Evolutionary conservation across 176 grass and related monocot species (phyloP), one percentile per base, ranked within the genome.

Genomic region (Aegilops tauschii): DNA sequence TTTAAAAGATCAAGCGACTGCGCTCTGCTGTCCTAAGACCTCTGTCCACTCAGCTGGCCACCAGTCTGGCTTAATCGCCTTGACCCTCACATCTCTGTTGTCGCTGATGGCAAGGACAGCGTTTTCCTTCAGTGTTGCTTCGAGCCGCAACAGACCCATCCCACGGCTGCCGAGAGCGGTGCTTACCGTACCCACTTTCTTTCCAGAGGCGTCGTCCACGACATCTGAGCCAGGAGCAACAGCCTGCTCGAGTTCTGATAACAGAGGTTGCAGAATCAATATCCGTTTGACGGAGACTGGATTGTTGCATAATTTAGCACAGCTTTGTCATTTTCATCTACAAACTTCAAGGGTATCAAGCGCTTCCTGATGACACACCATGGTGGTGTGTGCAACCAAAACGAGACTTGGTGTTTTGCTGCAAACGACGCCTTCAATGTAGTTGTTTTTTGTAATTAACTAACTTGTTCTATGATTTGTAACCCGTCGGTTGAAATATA

Each of bases 41-140:
- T 89, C 80, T 64, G 89, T 90, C 96, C 96, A 98, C 86, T 98
- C 96, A 78, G 66, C 42, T 3, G 92, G 96, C 96, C 96, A 98
- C 96, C 96, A 98, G 34, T 94, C 83, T 25, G 96, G 96, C 27
- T 64, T 98, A 17, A 92, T 79, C 64, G 88, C 88, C 77, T 84
- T 73, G 11, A 98, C 86, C 61, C 79, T 88, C 36, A 96, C 71
- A 29, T 93, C 87, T 17, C 8, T 81, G 13, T 81, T 72, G 35
- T 83, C 66, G 47, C 85, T 74, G 61, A 96, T 88, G 69, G 64
- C 68, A 1, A 96, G 79, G 35, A 12, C 28, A 14, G 90, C 69
- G 12, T 83, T 76, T 5, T 54, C 61, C 28, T 91, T 93, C 61
- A 98, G 28, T 28, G 88, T 88, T 65, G 90, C 91, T n/a, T 91